A percentile compares a stretch with the other conserved stretches of the same genome.
phyloP scores from a whole-genome alignment of 1,284 basidiomycete species.

The Golubevia sp. region DNA sequence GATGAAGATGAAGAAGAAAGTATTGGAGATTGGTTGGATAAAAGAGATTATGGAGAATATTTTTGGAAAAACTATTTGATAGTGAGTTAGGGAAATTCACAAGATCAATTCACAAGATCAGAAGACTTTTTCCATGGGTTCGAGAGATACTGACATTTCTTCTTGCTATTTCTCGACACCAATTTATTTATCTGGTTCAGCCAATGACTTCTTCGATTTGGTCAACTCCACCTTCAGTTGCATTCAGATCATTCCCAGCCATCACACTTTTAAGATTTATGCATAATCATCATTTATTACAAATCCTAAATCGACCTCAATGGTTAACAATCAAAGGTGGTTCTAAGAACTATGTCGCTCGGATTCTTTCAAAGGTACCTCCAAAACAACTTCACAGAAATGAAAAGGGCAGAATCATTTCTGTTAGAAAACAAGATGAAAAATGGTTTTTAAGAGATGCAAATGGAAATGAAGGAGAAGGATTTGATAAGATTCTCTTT shows the following conservation, averaged over 20 bases:
- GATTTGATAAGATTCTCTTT: constrained; percentile 34
- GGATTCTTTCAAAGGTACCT: constrained; percentile 22
- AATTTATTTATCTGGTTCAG: too few relatives aligned
- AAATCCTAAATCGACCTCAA: constrained; percentile 74
- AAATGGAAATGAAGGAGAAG: constrained; percentile 12
- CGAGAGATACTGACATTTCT: too few relatives aligned
- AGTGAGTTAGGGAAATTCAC: too few relatives aligned
- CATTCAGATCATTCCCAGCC: constrained; percentile 33
- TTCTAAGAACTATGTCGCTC: constrained; percentile 52
- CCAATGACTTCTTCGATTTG: constrained; percentile 48
- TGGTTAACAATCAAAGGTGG: constrained; percentile 79
- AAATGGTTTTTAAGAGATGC: constrained; percentile 16
- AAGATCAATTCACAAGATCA: too few relatives aligned
- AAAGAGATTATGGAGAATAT: constrained; percentile 18
- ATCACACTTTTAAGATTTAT: constrained; percentile 66
- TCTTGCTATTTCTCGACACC: too few relatives aligned
- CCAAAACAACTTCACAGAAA: constrained; percentile 16
- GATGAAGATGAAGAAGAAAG: constrained; percentile 6
- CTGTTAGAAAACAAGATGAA: constrained; percentile 4
- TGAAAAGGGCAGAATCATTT: constrained; percentile 10
- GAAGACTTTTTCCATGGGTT: too few relatives aligned
- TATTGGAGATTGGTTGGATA: constrained; percentile 38
- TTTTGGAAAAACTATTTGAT: constrained; percentile 42
- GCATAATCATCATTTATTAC: constrained; percentile 79
- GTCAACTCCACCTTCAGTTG: constrained; percentile 35